A percentile compares a stretch with the other conserved stretches of the same genome.
Conservation (phyloP, 2,329 filamentous ascomycete species). For the Rugonectria rugulosa region DNA sequence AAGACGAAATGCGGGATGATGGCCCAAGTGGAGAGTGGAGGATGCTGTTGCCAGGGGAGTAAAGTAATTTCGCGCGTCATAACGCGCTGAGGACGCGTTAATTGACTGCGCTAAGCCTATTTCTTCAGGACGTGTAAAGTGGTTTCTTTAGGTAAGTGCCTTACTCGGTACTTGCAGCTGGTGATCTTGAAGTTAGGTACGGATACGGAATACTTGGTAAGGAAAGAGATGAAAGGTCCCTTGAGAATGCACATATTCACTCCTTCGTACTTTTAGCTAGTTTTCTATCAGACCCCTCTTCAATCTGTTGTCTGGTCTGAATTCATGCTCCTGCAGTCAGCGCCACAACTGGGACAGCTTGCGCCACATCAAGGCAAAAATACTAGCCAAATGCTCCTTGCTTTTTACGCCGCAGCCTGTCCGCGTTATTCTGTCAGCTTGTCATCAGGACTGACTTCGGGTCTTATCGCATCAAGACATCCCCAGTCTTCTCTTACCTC, state of each 20-base stretch:
- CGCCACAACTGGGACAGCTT: not conserved
- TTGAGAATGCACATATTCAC: too few relatives aligned
- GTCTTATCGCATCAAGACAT: slow-evolving; percentile 11
- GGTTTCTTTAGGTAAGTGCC: too few relatives aligned
- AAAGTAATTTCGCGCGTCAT: slow-evolving; percentile 37
- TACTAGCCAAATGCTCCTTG: not conserved
- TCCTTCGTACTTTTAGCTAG: too few relatives aligned
- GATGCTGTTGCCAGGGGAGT: slow-evolving; percentile 28
- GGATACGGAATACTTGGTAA: not conserved
- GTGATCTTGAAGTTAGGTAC: not conserved
- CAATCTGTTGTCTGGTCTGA: too few relatives aligned
- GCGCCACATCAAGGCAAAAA: slow-evolving; percentile 18
- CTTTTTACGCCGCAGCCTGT: not conserved
- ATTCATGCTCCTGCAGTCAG: too few relatives aligned
- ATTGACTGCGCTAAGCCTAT: slow-evolving; percentile 47
- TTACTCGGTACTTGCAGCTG: not conserved
- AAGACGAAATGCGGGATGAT: slow-evolving; percentile 25
- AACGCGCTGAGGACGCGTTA: slow-evolving; percentile 51
- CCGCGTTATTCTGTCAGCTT: slow-evolving; percentile 28
- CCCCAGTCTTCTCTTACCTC: not conserved
- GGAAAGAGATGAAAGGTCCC: not conserved
- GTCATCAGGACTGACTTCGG: not conserved
- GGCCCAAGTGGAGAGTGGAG: slow-evolving; percentile 31
- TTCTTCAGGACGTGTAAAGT: slow-evolving; percentile 50
- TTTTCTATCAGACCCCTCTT: too few relatives aligned